Percentiles rank a stretch among this genome's conserved stretches.
These are phyloP conservation scores for Nakazawaea wyomingensis DNA, from an alignment of 805 yeast genomes.

Conservation along the genomic window DNA sequence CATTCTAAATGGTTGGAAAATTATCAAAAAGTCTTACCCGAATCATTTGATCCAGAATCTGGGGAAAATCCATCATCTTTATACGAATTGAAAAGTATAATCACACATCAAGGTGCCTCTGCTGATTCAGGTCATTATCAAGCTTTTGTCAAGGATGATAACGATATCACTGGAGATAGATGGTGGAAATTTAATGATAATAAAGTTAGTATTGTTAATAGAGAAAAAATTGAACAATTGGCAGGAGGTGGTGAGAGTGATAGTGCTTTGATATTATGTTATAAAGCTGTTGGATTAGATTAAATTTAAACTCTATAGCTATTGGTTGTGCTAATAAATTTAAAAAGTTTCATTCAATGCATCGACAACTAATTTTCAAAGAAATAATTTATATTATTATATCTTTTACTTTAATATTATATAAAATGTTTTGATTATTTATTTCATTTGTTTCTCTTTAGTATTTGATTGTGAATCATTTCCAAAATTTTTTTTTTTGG, in stretches of 20 bases:
- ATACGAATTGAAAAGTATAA: conserved; percentile 75
- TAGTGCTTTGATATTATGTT: conserved; percentile 83
- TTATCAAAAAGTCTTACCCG: conserved; percentile 40
- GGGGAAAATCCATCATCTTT: conserved; percentile 86
- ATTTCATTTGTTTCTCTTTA: too few relatives aligned
- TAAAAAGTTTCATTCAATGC: too few relatives aligned
- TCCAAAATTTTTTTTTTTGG: too few relatives aligned
- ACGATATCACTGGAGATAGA: conserved; percentile 56
- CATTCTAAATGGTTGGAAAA: conserved; percentile 44
- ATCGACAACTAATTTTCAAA: too few relatives aligned
- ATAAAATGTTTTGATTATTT: too few relatives aligned
- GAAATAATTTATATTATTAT: not conserved
- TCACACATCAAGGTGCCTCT: conserved; percentile 91
- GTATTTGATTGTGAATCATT: too few relatives aligned
- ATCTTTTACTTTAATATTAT: not conserved
- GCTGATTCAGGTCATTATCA: conserved; percentile 99
- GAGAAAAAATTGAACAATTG: conserved; percentile 74
- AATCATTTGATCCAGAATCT: conserved; percentile 40
- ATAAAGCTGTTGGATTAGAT: conserved; percentile 72
- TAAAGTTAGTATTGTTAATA: conserved; percentile 70
- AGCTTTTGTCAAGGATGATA: conserved; percentile 72
- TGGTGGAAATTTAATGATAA: conserved; percentile 98
- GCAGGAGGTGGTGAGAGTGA: conserved; percentile 99
- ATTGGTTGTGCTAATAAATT: too few relatives aligned
- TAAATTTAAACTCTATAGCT: conserved; percentile 8